A percentile compares a stretch with the other conserved stretches of the same genome.
Conservation (phyloP, 2,329 filamentous ascomycete genomes). For the Aureobasidium vineae region DNA sequence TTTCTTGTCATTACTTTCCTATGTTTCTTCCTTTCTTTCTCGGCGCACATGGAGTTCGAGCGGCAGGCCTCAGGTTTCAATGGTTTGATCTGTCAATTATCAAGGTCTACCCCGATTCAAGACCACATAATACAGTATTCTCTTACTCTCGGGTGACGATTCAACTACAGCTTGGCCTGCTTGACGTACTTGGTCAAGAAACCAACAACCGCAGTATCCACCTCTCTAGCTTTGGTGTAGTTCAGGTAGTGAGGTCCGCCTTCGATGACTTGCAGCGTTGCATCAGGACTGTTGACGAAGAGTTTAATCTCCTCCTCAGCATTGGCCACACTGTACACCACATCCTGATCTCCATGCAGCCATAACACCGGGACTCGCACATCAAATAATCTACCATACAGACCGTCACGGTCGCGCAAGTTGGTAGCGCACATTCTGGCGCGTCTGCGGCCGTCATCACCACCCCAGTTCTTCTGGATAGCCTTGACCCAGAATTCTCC, state of each 20-base stretch:
- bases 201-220: constrained; percentile 40
- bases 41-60: background rate
- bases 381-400: constrained; percentile 49
- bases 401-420: constrained; percentile 49
- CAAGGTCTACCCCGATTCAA: background rate
- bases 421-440: constrained; percentile 53
- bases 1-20: constrained; percentile 4
- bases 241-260: constrained; percentile 53
- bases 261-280: constrained; percentile 46
- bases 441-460: constrained; percentile 50
- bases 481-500: constrained; percentile 48
- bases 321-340: constrained; percentile 45
- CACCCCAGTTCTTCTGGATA: constrained; percentile 49
- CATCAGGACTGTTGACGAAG: constrained; percentile 47
- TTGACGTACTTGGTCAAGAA: constrained; percentile 37
- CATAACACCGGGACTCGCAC: constrained; percentile 53
- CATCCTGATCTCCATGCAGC: constrained; percentile 49
- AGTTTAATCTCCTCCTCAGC: constrained; percentile 50
- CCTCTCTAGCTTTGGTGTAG: constrained; percentile 47
- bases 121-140: constrained; percentile 1
- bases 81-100: background rate
- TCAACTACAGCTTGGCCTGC: constrained; percentile 11
- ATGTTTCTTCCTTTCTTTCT: background rate
- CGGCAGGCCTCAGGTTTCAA: background rate
- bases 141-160: too few relatives aligned